Base-by-base conservation (phyloP, 2,329 filamentous ascomycete genomes). In the Talaromyces sp. region DNA sequence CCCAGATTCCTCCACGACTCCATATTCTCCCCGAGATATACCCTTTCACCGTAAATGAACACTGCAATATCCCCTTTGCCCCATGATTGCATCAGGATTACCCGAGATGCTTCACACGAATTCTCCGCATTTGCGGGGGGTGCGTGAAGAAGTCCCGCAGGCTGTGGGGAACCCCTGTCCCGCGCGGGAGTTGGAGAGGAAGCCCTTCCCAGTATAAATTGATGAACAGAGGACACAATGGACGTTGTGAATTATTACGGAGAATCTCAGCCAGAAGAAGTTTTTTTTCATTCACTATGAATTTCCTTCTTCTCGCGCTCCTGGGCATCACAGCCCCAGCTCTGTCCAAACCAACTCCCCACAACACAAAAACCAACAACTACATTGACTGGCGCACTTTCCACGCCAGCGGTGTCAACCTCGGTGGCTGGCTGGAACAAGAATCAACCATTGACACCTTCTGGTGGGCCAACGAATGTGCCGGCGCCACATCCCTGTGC, bases 371-470 rank as follows among this genome's bases (percentile, higher is more conserved):
- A 22, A 6, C 48, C 29, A 35, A 33, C 16, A 16, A 51, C 24
- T 65, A 61, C 41, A 40, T 60, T 32, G 52, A 66, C 47, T 65
- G 62, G 62, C 43, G 24, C 14, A 61, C 53, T 27, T 61, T 56
- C 37, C 52, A 57, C 16, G 56, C 52, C 33, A 41, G 61, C 35
- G 60, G 57, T n/a, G 59, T 61, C 22, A 67, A 65, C 29, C 54
- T 66, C 1, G 62, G 63, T 10, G 63, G 63, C 19, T 66, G 60
- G 65, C 59, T 66, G 2, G 59, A 57, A 14, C 61, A 66, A 48
- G 62, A 66, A 50, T 61, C 61, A 20, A 63, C 59, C 13, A 63
- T 67, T 22, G 63, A 66, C 35, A 61, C 49, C 13, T 14, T 32
- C 1, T 63, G 59, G 54, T 68, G 63, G 63, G 41, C 22, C 11